phyloP scores from a whole-genome alignment of 73 alveolate species.

The Symbiodinium pilosum region DNA sequence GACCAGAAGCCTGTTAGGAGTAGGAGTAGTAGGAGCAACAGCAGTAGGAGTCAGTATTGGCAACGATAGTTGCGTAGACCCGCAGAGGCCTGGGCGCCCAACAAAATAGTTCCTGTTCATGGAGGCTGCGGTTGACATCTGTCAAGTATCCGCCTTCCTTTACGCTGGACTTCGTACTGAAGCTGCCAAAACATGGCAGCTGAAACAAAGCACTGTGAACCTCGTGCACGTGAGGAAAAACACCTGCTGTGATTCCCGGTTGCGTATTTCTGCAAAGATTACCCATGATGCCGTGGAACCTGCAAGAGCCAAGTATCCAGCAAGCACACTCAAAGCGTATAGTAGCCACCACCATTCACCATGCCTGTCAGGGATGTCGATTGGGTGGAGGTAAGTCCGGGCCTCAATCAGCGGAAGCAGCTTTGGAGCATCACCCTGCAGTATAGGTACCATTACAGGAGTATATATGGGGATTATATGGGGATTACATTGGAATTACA shows the following conservation, averaged over 20 bases:
- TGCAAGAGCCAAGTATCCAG: no score
- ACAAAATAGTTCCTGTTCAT: neutral
- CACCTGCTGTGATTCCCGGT: neutral
- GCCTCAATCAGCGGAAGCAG: no score
- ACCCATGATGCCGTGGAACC: neutral
- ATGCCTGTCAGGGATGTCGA: no score
- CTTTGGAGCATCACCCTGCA: no score
- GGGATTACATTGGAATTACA: no score
- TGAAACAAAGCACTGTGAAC: neutral
- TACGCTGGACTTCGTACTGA: neutral
- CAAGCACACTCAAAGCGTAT: no score
- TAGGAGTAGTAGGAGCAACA: no score
- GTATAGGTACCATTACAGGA: no score
- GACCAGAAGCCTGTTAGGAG: neutral
- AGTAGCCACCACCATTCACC: no score
- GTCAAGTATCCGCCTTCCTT: neutral
- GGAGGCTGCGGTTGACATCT: constrained; percentile 2
- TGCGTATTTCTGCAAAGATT: neutral
- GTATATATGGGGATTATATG: no score
- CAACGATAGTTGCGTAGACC: neutral
- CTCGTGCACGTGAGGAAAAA: neutral
- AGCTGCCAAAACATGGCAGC: neutral
- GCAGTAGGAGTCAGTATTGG: no score
- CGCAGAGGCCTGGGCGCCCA: neutral
- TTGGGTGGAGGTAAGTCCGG: no score